Conservation (phyloP, 1,139 yeast genomes). For the Taphrina deformans region DNA sequence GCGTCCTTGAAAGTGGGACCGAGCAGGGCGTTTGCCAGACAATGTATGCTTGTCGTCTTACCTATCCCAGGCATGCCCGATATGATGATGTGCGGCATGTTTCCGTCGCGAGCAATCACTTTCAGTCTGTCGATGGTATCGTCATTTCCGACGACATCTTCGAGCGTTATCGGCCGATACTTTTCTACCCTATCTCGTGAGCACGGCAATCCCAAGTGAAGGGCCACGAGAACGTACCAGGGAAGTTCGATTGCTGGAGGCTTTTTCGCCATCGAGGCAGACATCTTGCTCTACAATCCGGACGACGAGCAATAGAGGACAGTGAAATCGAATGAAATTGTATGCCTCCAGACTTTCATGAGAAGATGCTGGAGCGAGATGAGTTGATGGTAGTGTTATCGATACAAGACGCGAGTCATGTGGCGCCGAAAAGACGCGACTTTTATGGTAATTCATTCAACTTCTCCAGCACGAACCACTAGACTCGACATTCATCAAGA, state of each 20-base stretch:
- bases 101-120: conserved; percentile 86
- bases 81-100: conserved; percentile 93
- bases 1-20: conserved; percentile 78
- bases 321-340: too few relatives aligned
- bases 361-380: too few relatives aligned
- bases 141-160: conserved; percentile 88
- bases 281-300: too few relatives aligned
- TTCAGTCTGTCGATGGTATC: conserved; percentile 84
- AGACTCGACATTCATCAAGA: too few relatives aligned
- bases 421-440: conserved; percentile 5
- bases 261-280: conserved; percentile 13
- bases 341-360: too few relatives aligned
- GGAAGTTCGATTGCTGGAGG: conserved; percentile 34
- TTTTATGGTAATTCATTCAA: not conserved
- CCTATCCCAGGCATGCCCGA: conserved; percentile 91
- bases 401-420: conserved; percentile 5
- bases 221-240: conserved; percentile 29
- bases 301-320: too few relatives aligned
- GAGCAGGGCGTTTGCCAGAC: conserved; percentile 80
- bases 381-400: not conserved
- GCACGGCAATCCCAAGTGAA: too few relatives aligned
- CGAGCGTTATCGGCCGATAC: conserved; percentile 75
- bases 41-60: conserved; percentile 88
- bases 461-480: not conserved
- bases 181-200: conserved; percentile 94